Percentiles rank a stretch among this genome's conserved stretches.
Conservation (phyloP, 768 basidiomycete genomes). For the Tricholoma hemisulphureum region DNA sequence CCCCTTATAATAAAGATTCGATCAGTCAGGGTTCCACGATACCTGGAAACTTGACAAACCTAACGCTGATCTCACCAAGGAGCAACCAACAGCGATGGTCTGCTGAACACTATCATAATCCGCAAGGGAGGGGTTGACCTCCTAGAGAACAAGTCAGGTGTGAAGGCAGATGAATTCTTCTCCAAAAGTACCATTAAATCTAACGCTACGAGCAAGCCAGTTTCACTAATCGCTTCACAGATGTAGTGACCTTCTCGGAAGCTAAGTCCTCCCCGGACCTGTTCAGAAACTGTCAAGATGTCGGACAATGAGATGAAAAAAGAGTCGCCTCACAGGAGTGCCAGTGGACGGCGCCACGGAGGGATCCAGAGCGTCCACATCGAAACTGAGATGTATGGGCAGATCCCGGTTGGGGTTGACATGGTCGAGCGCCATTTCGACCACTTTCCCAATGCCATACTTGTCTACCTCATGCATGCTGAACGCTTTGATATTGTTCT, state of each 20-base stretch:
- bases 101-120: conserved; percentile 74
- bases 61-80: conserved; percentile 76
- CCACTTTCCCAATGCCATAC: conserved; percentile 90
- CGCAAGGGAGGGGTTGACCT: conserved; percentile 93
- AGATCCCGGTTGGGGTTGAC: conserved; percentile 81
- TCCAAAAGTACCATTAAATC: conserved; percentile 79
- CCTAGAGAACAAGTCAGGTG: conserved; percentile 42
- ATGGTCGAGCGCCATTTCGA: conserved; percentile 94
- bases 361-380: conserved; percentile 94
- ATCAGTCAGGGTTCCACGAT: not conserved
- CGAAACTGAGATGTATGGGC: conserved; percentile 95
- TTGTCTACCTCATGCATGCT: conserved; percentile 91
- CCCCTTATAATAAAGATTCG: conserved; percentile 32
- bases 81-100: conserved; percentile 90
- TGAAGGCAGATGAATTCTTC: conserved; percentile 4
- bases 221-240: conserved; percentile 90
- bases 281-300: conserved; percentile 10
- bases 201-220: conserved; percentile 85
- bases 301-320: not conserved
- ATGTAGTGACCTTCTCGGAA: conserved; percentile 99
- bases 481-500: conserved; percentile 81
- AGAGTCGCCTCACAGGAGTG: conserved; percentile 61
- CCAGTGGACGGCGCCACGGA: conserved; percentile 95
- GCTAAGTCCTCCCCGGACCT: conserved; percentile 92
- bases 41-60: conserved; percentile 45